Evolutionary conservation across 306 rosid species (phyloP).

Genomic region (Citrullus mucosospermus): DNA sequence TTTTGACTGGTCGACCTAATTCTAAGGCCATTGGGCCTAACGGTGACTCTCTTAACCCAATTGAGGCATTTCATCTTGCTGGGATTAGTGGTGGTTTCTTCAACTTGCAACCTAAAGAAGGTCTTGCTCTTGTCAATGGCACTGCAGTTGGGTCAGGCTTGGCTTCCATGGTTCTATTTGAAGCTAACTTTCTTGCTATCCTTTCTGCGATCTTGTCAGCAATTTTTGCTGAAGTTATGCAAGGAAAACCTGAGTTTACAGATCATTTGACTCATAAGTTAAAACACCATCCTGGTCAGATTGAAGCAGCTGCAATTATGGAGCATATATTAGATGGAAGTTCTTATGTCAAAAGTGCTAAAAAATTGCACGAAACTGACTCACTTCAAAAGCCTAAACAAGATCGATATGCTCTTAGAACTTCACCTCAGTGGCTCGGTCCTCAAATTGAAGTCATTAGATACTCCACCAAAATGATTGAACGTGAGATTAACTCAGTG

Average conservation of each 20-base stretch:
- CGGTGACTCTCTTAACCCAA: conserved; percentile 37
- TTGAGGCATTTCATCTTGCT: conserved; percentile 54
- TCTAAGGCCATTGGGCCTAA: conserved; percentile 64
- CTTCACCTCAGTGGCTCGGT: conserved; percentile 93
- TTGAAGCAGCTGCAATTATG: conserved; percentile 95
- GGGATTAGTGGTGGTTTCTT: conserved; percentile 51
- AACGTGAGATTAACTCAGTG: conserved; percentile 85
- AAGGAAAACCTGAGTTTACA: conserved; percentile 75
- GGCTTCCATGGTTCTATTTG: conserved; percentile 75
- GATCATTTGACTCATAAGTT: conserved; percentile 80
- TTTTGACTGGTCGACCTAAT: conserved; percentile 62
- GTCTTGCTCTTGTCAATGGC: conserved; percentile 78
- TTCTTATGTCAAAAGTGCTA: conserved; percentile 48
- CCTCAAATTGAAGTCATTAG: conserved; percentile 83
- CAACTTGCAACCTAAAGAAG: conserved; percentile 82
- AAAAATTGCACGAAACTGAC: conserved; percentile 49
- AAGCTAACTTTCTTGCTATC: conserved; percentile 50
- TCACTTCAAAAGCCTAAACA: conserved; percentile 93
- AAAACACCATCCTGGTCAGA: conserved; percentile 90
- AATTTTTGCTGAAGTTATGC: conserved; percentile 80
- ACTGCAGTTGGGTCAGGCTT: conserved; percentile 94
- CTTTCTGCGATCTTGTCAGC: conserved; percentile 58
- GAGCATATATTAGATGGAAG: conserved; percentile 87
- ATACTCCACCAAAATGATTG: conserved; percentile 69
- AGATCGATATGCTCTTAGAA: conserved; percentile 79